Percentiles rank a stretch among this genome's conserved stretches.
Conservation (phyloP, 192 early-diverging fungal species). For the Lobosporangium transversale region DNA sequence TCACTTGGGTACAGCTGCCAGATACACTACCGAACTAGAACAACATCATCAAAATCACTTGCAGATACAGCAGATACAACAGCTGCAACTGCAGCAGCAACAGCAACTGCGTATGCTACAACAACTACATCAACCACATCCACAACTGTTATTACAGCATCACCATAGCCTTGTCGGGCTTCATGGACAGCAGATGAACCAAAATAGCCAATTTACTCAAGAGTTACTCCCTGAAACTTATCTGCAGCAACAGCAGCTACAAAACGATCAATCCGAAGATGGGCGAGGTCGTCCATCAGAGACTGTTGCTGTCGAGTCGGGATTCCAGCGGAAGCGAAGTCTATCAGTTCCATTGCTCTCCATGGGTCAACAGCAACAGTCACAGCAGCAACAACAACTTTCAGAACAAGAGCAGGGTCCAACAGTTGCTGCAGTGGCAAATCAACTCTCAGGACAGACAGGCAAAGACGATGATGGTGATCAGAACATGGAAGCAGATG, state of each 20-base stretch:
- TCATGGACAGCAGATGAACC: background rate
- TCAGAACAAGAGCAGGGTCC: conserved; percentile 1
- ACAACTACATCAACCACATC: conserved; percentile 1
- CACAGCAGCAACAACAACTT: background rate
- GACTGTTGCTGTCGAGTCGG: background rate
- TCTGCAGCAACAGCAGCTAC: too few species aligned
- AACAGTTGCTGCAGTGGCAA: background rate
- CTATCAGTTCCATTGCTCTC: conserved; percentile 29
- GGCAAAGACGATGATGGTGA: conserved; percentile 17
- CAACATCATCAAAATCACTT: too few species aligned
- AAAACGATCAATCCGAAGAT: too few species aligned
- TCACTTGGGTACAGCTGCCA: too few species aligned
- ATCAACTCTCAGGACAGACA: background rate
- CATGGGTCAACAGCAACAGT: background rate
- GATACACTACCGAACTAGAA: too few species aligned
- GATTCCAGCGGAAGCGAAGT: conserved; percentile 27
- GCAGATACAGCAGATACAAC: background rate
- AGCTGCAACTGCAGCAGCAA: conserved; percentile 5
- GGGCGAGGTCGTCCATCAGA: background rate
- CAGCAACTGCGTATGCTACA: conserved; percentile 7
- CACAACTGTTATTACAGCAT: background rate
- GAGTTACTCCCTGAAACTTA: too few species aligned
- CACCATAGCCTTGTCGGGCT: background rate
- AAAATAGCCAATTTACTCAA: too few species aligned
- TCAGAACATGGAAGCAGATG: conserved; percentile 16